Evolutionary conservation across 2,329 filamentous ascomycete species (phyloP), one percentile per base, ranked within the genome.

Genomic region (Verticillium klebahnii): DNA sequence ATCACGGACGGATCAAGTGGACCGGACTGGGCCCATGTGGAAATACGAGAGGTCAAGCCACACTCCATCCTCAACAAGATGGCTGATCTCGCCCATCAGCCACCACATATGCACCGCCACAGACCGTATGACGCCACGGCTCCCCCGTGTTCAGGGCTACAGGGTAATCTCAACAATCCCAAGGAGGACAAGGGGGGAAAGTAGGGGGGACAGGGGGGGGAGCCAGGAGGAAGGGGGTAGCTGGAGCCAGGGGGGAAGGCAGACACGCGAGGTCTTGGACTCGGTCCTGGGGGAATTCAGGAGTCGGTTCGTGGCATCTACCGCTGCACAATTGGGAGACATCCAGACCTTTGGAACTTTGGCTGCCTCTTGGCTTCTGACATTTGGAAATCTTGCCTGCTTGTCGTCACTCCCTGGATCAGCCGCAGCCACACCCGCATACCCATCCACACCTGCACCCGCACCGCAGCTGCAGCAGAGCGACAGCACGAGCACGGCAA

Each of bases 261-360:
- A 39, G 56, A 58, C 56, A 58, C 34, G 56, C 56, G 56, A 58
- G 31, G 57, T 58, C 36, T 45, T 58, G 37, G 40, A 23, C 40
- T 23, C 15, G 36, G 29, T 29, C 29, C 29, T 29, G 29, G 45
- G 45, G 45, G 45, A 50, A 50, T 50, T 50, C n/a, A 50, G 45
- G 45, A 23, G 45, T 23, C n/a, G 45, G 45, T 50, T 45, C 39
- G 39, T 45, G n/a, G 45, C 45, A 50, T 50, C 9, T 50, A 50
- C 45, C n/a, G 45, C 17, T 36, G 34, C 7, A 36, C 45, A 11
- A 50, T 25, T 23, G n/a, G 15, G 39, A n/a, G 39, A 45, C 39
- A n/a, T 45, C 17, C 17, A 45, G 15, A 45, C n/a, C 39, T 45
- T 3, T 7, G 39, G 39, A 8, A 45, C 39, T 45, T 45, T 15